phyloP scores from a whole-genome alignment of 352 stramenopile genomes.

The Aphanomyces invadans region DNA sequence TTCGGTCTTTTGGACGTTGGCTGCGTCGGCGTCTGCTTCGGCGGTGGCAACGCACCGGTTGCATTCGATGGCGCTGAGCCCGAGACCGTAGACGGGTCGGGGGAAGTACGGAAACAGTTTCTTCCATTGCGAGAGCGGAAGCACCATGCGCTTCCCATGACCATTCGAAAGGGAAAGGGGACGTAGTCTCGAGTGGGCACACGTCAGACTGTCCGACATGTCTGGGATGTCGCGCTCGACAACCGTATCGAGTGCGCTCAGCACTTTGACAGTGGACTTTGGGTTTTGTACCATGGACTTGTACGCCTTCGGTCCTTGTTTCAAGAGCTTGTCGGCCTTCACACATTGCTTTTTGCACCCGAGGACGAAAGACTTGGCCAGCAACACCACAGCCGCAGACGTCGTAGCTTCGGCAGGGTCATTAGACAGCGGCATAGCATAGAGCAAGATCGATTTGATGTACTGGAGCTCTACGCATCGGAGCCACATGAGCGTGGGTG shows the following conservation, averaged over 20 bases:
- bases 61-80: slow-evolving; percentile 48
- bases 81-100: slow-evolving; percentile 46
- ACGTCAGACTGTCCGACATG: slow-evolving; percentile 46
- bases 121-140: slow-evolving; percentile 39
- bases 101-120: slow-evolving; percentile 49
- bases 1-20: slow-evolving; percentile 40
- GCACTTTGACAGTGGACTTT: slow-evolving; percentile 1
- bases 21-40: slow-evolving; percentile 42
- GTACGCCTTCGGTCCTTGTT: slow-evolving; percentile 51
- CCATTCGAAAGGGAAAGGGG: slow-evolving; percentile 51
- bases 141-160: slow-evolving; percentile 44
- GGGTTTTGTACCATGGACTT: slow-evolving; percentile 5
- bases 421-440: slow-evolving; percentile 5
- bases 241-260: slow-evolving; percentile 28
- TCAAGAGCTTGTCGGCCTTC: slow-evolving; percentile 59
- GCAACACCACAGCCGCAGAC: slow-evolving; percentile 37
- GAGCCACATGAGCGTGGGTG: slow-evolving; percentile 15
- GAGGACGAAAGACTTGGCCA: slow-evolving; percentile 62
- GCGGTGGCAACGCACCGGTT: slow-evolving; percentile 46
- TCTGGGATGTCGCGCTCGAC: slow-evolving; percentile 35
- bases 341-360: slow-evolving; percentile 67
- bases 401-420: neutral
- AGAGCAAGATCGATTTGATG: slow-evolving; percentile 14
- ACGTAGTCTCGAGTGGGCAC: slow-evolving; percentile 48
- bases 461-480: slow-evolving; percentile 11